These are phyloP conservation scores for Cicer cuneatum DNA, from an alignment of 306 rosid species.

Conservation along the genomic window DNA sequence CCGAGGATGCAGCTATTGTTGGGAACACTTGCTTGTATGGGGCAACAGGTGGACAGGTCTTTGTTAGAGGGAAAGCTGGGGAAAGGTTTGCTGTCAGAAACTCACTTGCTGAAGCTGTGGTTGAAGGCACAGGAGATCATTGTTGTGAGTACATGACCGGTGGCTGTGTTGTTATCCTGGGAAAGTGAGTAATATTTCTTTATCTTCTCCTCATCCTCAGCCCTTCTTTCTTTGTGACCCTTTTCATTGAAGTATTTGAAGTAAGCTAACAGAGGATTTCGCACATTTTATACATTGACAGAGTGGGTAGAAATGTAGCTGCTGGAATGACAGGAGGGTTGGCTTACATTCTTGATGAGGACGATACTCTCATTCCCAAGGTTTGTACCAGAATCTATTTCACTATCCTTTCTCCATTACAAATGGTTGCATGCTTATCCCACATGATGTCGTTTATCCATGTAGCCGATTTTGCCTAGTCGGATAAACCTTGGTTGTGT, in stretches of 20 bases:
- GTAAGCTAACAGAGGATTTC: slow-evolving; percentile 35
- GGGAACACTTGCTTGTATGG: slow-evolving; percentile 99
- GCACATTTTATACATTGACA: slow-evolving; percentile 53
- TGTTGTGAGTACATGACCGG: slow-evolving; percentile 99
- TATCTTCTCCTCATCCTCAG: slow-evolving; percentile 13
- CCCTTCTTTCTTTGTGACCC: not conserved
- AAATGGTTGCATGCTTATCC: not conserved
- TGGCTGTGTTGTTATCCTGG: slow-evolving; percentile 90
- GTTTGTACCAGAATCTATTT: slow-evolving; percentile 51
- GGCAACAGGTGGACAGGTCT: slow-evolving; percentile 97
- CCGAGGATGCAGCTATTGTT: slow-evolving; percentile 95
- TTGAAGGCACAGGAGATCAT: slow-evolving; percentile 98
- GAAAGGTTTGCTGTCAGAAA: slow-evolving; percentile 98
- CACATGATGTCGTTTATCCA: no score
- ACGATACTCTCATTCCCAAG: slow-evolving; percentile 84
- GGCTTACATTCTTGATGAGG: slow-evolving; percentile 95
- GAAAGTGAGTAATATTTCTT: slow-evolving; percentile 79
- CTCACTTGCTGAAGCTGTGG: slow-evolving; percentile 97
- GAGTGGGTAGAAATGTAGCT: slow-evolving; percentile 99
- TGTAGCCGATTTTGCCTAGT: no score
- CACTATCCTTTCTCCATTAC: slow-evolving; percentile 14
- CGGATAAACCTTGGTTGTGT: no score
- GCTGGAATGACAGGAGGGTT: slow-evolving; percentile 99
- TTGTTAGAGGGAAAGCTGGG: slow-evolving; percentile 94
- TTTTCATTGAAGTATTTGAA: slow-evolving; percentile 32